Evolutionary conservation across 306 rosid genomes (phyloP), one percentile per base, ranked within the genome.

Genomic region (Medicago lupulina): DNA sequence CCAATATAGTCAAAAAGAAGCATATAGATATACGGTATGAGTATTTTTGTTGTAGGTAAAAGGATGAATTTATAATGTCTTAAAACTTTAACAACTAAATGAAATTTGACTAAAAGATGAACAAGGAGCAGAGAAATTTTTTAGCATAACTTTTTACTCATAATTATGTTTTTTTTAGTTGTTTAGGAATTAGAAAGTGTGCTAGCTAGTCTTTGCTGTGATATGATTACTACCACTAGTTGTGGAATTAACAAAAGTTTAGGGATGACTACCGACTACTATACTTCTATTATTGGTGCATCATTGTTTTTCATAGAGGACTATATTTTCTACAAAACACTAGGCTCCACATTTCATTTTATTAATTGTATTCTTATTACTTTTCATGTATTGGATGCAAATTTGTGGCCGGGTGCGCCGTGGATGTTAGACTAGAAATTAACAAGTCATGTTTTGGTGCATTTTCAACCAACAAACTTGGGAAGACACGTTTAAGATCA

Each of bases 201-300:
- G 85, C 5, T 76, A 17, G 82, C 1, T 80, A n/a, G 73, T 82
- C 68, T 83, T 80, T 79, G 83, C 11, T 14, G 67, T 59, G 86
- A 55, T 16, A 87, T 85, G 85, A 90, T 87, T 84, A 85, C 89
- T 69, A 66, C 76, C 93, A 86, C 87, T 77, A 65, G 76, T 12
- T 47, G 83, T 59, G 71, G 80, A 59, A 63, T 66, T 67, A 79
- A 83, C 77, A 77, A 84, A 79, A 76, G 78, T 82, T 75, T 65
- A 44, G 28, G 31, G 67, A 44, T 19, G 81, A 10, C 49, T 34
- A 49, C 57, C 59, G 25, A 18, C 73, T 80, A 68, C 28, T 17
- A 44, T 44, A 2, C 28, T 55, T 55, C 74, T 25, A 84, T 87
- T 80, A 90, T 87, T 90, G 86, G 66, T 19, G 73, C 78, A 85